Base-by-base conservation (phyloP, 2,329 filamentous ascomycete genomes). In the Corynespora cassiicola region DNA sequence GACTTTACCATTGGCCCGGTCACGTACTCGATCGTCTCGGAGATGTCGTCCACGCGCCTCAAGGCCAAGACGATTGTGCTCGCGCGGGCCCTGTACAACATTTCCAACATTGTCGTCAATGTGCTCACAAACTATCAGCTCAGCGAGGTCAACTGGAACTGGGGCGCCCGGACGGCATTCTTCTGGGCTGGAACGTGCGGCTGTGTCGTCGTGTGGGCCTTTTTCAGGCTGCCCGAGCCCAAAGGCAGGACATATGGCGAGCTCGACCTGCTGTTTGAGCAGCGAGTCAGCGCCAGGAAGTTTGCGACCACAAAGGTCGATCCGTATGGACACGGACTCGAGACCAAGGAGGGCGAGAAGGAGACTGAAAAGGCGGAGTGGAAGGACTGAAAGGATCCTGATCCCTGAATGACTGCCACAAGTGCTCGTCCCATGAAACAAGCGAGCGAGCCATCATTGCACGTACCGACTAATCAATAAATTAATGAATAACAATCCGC, bases 21-120 rank as follows among this genome's bases (percentile, higher is more conserved):
- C 5, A 90, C 87, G 61, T 96, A 95, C 71, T 91, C 88, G 0
- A 80, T 95, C 9, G 89, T 95, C 3, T 81, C 87, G 1, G 90
- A 96, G 66, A 72, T 95, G 30, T 89, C 88, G 0, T 89, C 88
- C 1, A 82, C 87, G 8, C 81, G 90, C 4, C 76, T 96, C 25
- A 87, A 91, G 63, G 88, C 92, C 70, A 95, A 95, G 75, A 95
- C 90, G 0, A 86, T 95, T 26, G 89, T 92, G 1, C 78, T 95
- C 3, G 89, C 87, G 2, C 84, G 90, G 36, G 86, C 88, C 43
- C 71, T 89, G 9, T 77, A 73, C 74, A 90, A 92, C 56, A 75
- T 92, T 21, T 86, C 89, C 17, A 85, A 82, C 42, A 94, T 96
- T 48, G 71, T 95, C 53, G 87, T 84, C 63, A 86, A 85, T 42